Percentiles rank a stretch among this genome's conserved stretches.
These are phyloP conservation scores for Adansonia gregorii DNA, from an alignment of 441 rosid genomes.

Conservation along the genomic window DNA sequence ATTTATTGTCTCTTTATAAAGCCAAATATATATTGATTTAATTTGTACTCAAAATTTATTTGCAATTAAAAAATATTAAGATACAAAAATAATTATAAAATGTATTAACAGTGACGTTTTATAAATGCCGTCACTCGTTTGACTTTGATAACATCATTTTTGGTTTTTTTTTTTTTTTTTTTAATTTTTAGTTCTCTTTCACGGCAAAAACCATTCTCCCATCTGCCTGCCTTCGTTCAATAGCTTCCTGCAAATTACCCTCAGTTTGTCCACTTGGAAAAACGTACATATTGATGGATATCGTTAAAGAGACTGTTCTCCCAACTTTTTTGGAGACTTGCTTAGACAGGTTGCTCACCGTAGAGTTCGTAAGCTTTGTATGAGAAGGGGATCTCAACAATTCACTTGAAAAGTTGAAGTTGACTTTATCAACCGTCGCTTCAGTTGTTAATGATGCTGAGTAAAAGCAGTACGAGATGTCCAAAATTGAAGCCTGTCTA, in stretches of 20 bases:
- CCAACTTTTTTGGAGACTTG: constrained; percentile 31
- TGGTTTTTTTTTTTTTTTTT: too few species aligned
- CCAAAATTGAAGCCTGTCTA: constrained; percentile 29
- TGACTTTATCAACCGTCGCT: constrained; percentile 18
- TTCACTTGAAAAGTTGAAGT: constrained; percentile 26
- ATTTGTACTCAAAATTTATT: too few species aligned
- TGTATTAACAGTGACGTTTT: too few species aligned
- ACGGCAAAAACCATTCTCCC: background rate
- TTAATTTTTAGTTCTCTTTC: too few species aligned
- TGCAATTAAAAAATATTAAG: too few species aligned
- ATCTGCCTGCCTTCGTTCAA: background rate
- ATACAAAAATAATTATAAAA: too few species aligned
- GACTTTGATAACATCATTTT: background rate
- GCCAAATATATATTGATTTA: too few species aligned
- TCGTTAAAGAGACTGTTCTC: constrained; percentile 31
- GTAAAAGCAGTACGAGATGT: constrained; percentile 29
- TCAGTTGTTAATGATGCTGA: constrained; percentile 36
- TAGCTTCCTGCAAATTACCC: background rate
- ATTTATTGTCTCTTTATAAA: too few species aligned
- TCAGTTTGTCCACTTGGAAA: background rate
- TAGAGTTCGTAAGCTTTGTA: constrained; percentile 26
- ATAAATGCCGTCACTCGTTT: too few species aligned
- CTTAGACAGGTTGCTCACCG: constrained; percentile 34
- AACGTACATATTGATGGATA: background rate
- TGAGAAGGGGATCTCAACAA: constrained; percentile 13